phyloP scores from a whole-genome alignment of 192 early-diverging fungal species.

The Dissophora ornata region DNA sequence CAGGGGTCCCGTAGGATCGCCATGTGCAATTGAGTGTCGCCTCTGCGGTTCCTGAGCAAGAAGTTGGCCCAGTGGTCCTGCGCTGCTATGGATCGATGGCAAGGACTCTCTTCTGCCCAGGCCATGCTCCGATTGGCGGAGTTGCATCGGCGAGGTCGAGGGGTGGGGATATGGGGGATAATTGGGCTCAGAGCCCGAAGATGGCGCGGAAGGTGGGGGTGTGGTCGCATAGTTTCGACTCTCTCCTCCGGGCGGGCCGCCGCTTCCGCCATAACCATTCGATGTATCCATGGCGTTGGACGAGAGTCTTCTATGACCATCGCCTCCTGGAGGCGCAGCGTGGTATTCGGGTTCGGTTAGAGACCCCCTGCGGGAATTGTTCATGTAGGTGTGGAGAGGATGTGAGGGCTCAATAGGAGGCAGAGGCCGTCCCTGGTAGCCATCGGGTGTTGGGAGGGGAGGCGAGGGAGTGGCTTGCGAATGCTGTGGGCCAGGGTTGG shows the following conservation, averaged over 20 bases:
- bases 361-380: slow-evolving; percentile 44
- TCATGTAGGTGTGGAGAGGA: slow-evolving; percentile 38
- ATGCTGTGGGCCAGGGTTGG: neutral
- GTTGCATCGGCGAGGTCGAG: slow-evolving; percentile 50
- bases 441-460: slow-evolving; percentile 38
- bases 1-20: slow-evolving; percentile 35
- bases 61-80: slow-evolving; percentile 45
- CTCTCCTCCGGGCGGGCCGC: neutral
- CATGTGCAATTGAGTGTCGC: slow-evolving; percentile 49
- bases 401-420: slow-evolving; percentile 48
- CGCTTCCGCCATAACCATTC: neutral
- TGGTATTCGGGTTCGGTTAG: slow-evolving; percentile 35
- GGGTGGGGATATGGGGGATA: slow-evolving; percentile 35
- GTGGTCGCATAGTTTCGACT: slow-evolving; percentile 19
- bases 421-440: slow-evolving; percentile 38
- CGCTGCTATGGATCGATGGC: slow-evolving; percentile 51
- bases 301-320: slow-evolving; percentile 21
- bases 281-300: slow-evolving; percentile 9
- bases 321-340: neutral
- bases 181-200: slow-evolving; percentile 22
- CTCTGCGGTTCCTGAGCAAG: slow-evolving; percentile 51
- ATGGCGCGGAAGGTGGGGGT: slow-evolving; percentile 8
- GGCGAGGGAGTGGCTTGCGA: slow-evolving; percentile 42
- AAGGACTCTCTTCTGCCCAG: slow-evolving; percentile 44
- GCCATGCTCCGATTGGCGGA: slow-evolving; percentile 49